phyloP scores from a whole-genome alignment of 371 early-diverging fungal genomes.

The Circinella umbellata region DNA sequence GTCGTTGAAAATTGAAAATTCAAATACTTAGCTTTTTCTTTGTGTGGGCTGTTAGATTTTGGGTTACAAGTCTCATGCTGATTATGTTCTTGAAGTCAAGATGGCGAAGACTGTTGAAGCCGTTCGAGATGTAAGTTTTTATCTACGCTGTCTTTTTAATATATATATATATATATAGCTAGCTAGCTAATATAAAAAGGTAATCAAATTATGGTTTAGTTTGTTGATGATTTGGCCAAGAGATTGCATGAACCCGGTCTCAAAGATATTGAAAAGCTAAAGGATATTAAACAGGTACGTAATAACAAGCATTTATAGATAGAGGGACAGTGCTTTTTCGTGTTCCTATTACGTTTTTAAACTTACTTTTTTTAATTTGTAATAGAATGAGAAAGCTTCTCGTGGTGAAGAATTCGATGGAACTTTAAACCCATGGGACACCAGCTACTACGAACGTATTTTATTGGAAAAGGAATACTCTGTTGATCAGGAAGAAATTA shows the following conservation, averaged over 20 bases:
- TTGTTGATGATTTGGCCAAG: conserved; percentile 67
- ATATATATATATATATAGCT: no score
- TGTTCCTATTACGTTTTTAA: not conserved
- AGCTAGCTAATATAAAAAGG: not conserved
- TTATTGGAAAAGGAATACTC: conserved; percentile 73
- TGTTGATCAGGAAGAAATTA: conserved; percentile 79
- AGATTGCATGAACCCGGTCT: conserved; percentile 63
- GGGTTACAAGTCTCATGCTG: conserved; percentile 80
- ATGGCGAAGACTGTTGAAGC: conserved; percentile 83
- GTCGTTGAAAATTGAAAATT: not conserved
- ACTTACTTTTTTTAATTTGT: conserved; percentile 1
- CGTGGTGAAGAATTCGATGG: conserved; percentile 60
- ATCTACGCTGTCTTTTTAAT: no score
- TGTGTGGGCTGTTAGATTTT: conserved; percentile 43
- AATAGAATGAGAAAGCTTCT: conserved; percentile 39
- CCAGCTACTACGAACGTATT: conserved; percentile 73
- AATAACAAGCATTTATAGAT: conserved; percentile 1
- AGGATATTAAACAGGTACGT: conserved; percentile 64
- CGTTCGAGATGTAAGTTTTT: conserved; percentile 54
- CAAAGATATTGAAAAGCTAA: conserved; percentile 62
- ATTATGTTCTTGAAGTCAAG: conserved; percentile 74
- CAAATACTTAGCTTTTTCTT: not conserved
- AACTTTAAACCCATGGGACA: conserved; percentile 74
- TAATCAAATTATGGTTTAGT: conserved; percentile 29
- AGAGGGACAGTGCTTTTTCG: not conserved